Conservation (phyloP, 768 basidiomycete species). For the Pleurotus sapidus region DNA sequence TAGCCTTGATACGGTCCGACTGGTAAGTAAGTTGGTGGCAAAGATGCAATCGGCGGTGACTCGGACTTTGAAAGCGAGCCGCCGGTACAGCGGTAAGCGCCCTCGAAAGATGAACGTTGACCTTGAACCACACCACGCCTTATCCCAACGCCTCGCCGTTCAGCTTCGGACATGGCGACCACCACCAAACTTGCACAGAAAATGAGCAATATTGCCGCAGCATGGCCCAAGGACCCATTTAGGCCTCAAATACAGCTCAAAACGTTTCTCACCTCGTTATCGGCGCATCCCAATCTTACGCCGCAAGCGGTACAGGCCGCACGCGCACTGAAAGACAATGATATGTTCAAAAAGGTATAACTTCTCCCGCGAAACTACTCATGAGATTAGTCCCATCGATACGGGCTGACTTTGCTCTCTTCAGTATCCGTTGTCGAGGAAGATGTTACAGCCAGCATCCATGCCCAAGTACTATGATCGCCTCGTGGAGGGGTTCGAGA, state of each 20-base stretch:
- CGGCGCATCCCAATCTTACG: conserved; percentile 68
- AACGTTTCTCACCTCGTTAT: conserved; percentile 59
- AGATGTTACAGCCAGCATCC: conserved; percentile 65
- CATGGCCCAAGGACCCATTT: conserved; percentile 74
- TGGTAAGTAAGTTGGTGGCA: too few relatives aligned
- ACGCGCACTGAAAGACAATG: conserved; percentile 50
- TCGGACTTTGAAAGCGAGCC: not conserved
- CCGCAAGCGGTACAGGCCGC: conserved; percentile 58
- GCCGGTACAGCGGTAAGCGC: not conserved
- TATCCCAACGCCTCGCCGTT: too few relatives aligned
- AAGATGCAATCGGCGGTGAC: not conserved
- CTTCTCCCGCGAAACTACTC: conserved; percentile 30
- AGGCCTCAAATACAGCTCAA: conserved; percentile 74
- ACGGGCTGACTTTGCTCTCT: conserved; percentile 11
- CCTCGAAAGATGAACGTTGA: too few relatives aligned
- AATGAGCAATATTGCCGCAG: conserved; percentile 51
- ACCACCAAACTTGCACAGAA: conserved; percentile 41
- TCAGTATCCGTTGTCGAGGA: conserved; percentile 67
- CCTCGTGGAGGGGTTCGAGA: conserved; percentile 70
- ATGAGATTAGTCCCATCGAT: conserved; percentile 8
- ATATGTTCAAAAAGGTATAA: conserved; percentile 54
- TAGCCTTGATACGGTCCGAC: too few relatives aligned
- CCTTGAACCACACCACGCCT: too few relatives aligned
- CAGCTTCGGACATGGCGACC: not conserved
- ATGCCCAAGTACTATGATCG: conserved; percentile 72